phyloP scores from a whole-genome alignment of 2,329 filamentous ascomycete genomes.

The Trichoderma sp. region DNA sequence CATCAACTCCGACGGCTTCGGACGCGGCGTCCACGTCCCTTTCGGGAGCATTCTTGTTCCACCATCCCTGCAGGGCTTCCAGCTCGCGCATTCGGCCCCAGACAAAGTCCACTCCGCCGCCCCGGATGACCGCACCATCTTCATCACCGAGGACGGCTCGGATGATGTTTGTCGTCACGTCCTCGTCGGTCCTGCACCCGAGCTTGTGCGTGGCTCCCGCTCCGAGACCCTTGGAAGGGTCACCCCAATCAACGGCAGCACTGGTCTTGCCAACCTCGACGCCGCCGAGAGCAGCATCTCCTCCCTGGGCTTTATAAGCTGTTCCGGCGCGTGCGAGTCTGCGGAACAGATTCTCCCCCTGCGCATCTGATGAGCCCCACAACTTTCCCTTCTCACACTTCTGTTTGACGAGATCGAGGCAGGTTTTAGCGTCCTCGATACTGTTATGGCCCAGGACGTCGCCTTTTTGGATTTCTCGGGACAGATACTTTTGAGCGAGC shows the following conservation, averaged over 20 bases:
- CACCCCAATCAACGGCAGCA: conserved; percentile 87
- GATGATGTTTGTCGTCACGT: conserved; percentile 56
- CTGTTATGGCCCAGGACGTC: conserved; percentile 80
- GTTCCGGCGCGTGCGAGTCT: conserved; percentile 68
- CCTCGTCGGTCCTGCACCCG: conserved; percentile 60
- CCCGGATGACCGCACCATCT: conserved; percentile 57
- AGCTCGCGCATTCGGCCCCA: conserved; percentile 67
- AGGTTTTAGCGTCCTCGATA: conserved; percentile 87
- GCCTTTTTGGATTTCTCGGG: conserved; percentile 83
- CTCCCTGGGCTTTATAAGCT: conserved; percentile 62
- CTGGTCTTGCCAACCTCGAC: conserved; percentile 61
- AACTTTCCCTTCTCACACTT: conserved; percentile 91
- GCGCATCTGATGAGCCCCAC: conserved; percentile 80
- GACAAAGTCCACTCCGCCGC: conserved; percentile 65
- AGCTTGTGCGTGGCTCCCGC: conserved; percentile 58
- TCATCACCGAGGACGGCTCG: conserved; percentile 61
- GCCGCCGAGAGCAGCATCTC: conserved; percentile 57
- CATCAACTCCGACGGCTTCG: conserved; percentile 20
- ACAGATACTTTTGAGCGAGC: conserved; percentile 81
- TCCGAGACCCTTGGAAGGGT: conserved; percentile 63
- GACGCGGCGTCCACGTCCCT: conserved; percentile 17
- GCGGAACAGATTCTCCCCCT: conserved; percentile 86
- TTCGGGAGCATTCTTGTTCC: conserved; percentile 57
- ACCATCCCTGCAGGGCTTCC: conserved; percentile 67
- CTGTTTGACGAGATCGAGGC: conserved; percentile 88